phyloP scores from a whole-genome alignment of 768 basidiomycete genomes.

The Leccinum fibrillosum region DNA sequence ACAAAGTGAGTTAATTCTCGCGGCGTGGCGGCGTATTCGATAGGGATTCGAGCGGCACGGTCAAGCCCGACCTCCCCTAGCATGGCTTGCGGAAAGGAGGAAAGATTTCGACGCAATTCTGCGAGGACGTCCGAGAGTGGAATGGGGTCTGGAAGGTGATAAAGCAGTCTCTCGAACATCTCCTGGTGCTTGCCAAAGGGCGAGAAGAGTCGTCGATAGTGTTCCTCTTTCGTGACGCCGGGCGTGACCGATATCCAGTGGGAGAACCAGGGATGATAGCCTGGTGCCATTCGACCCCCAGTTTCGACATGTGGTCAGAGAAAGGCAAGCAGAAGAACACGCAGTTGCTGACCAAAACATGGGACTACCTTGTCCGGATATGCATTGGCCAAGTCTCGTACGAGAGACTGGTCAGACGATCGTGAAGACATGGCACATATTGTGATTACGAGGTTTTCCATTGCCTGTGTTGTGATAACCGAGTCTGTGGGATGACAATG shows the following conservation, averaged over 20 bases:
- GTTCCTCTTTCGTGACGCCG: constrained; percentile 54
- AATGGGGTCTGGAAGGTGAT: constrained; percentile 69
- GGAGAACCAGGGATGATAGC: constrained; percentile 94
- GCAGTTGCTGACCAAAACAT: constrained; percentile 70
- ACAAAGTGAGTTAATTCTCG: constrained; percentile 72
- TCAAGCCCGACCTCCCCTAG: constrained; percentile 95
- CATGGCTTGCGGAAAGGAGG: constrained; percentile 67
- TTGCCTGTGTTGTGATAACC: constrained; percentile 42
- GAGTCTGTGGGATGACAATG: constrained; percentile 95
- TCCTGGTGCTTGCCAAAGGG: constrained; percentile 32
- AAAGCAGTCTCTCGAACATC: constrained; percentile 55
- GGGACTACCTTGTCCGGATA: constrained; percentile 74
- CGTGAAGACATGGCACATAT: constrained; percentile 83
- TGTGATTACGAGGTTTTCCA: constrained; percentile 57
- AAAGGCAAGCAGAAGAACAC: constrained; percentile 8
- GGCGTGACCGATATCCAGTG: constrained; percentile 62
- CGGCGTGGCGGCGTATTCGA: constrained; percentile 45
- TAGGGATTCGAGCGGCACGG: constrained; percentile 70
- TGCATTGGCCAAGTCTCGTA: constrained; percentile 57
- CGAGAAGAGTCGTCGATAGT: constrained; percentile 74
- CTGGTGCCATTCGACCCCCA: constrained; percentile 36
- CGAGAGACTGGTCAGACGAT: constrained; percentile 64
- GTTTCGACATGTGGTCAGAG: constrained; percentile 2
- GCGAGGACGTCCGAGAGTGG: constrained; percentile 55
- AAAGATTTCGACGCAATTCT: constrained; percentile 59